phyloP scores from a whole-genome alignment of 148 eudicot genomes.

The Salicornia ramosissima region DNA sequence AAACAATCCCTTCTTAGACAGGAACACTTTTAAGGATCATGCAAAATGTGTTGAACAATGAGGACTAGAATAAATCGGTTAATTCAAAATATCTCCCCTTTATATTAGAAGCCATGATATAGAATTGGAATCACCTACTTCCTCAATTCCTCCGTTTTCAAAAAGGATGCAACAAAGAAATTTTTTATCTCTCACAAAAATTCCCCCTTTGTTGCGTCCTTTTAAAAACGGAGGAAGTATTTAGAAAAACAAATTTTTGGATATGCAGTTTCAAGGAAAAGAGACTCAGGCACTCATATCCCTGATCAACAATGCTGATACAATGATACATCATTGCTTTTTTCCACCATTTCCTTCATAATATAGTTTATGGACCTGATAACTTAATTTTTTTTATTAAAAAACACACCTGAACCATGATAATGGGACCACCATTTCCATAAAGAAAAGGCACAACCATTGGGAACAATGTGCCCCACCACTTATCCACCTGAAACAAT shows the following conservation, averaged over 20 bases:
- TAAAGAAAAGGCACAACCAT: slow-evolving; percentile 70
- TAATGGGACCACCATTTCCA: slow-evolving; percentile 79
- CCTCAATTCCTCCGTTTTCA: too few relatives aligned
- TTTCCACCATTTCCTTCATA: background rate
- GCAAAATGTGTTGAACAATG: background rate
- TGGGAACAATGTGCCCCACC: slow-evolving; percentile 87
- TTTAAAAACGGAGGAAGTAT: too few relatives aligned
- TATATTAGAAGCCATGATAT: background rate
- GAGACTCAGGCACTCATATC: too few relatives aligned
- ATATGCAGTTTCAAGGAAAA: background rate
- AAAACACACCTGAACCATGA: slow-evolving; percentile 79
- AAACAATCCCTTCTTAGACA: slow-evolving; percentile 18
- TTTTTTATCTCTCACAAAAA: too few relatives aligned
- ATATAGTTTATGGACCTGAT: background rate
- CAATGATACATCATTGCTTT: background rate
- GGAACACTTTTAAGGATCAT: slow-evolving; percentile 5
- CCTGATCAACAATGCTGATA: background rate
- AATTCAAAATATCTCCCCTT: background rate
- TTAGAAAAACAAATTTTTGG: background rate
- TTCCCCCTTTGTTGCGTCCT: too few relatives aligned
- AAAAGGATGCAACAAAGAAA: too few relatives aligned
- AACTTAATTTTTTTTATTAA: background rate
- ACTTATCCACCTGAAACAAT: slow-evolving; percentile 58
- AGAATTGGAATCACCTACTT: too few relatives aligned
- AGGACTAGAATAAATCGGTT: background rate